Conservation (phyloP, 257 asterid species). For the Craterostigma plantagineum region DNA sequence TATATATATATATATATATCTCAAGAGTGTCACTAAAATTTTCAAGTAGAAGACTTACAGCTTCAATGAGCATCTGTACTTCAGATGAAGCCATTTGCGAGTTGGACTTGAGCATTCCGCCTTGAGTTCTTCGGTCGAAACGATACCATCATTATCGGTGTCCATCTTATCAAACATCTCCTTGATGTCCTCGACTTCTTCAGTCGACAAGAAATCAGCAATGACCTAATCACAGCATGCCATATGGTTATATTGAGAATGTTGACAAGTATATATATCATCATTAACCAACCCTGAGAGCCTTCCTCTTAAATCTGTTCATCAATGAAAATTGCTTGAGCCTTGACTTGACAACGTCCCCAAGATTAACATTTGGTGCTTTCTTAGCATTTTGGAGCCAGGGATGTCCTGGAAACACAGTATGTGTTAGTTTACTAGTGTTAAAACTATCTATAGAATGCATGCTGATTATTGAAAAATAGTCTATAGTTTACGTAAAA, state of each 20-base stretch:
- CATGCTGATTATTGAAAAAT: too few species aligned
- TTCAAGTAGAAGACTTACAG: slow-evolving; percentile 34
- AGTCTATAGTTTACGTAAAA: slow-evolving; percentile 5
- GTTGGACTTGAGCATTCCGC: slow-evolving; percentile 48
- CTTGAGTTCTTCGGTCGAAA: slow-evolving; percentile 61
- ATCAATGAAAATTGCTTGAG: slow-evolving; percentile 84
- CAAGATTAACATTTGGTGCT: slow-evolving; percentile 88
- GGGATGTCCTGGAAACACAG: slow-evolving; percentile 38
- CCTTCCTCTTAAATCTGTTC: slow-evolving; percentile 96
- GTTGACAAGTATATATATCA: background rate
- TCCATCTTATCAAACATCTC: slow-evolving; percentile 75
- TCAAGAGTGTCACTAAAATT: too few species aligned
- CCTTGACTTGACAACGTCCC: slow-evolving; percentile 90
- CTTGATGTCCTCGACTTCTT: slow-evolving; percentile 82
- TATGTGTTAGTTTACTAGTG: too few species aligned
- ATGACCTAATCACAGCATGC: slow-evolving; percentile 53
- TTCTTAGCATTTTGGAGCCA: slow-evolving; percentile 91
- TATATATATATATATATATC: too few species aligned
- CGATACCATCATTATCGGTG: slow-evolving; percentile 63
- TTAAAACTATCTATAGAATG: too few species aligned
- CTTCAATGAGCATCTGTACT: slow-evolving; percentile 73
- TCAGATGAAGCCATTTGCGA: slow-evolving; percentile 64
- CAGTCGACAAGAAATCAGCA: slow-evolving; percentile 86
- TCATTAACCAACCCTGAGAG: slow-evolving; percentile 58
- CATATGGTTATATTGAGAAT: slow-evolving; percentile 6